A percentile compares a stretch with the other conserved stretches of the same genome.
phyloP scores from a whole-genome alignment of 192 early-diverging fungal genomes.

The Spinellus fusiger region DNA sequence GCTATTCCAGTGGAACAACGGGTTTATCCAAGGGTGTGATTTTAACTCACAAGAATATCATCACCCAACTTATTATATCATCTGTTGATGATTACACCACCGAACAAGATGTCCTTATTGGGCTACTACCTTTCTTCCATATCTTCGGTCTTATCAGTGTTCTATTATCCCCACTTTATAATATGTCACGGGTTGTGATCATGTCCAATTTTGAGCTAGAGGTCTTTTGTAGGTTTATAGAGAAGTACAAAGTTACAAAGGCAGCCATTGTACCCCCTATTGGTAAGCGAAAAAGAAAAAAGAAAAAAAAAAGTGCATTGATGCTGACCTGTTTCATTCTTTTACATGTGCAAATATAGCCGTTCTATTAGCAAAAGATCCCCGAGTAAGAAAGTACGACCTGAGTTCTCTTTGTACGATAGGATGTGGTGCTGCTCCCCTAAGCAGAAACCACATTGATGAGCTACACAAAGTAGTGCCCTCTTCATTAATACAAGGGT shows the following conservation, averaged over 20 bases:
- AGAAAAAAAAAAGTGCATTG: background rate
- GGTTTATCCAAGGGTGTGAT: conserved; percentile 80
- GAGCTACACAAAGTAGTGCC: conserved; percentile 42
- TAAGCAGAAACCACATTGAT: conserved; percentile 58
- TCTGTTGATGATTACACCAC: conserved; percentile 35
- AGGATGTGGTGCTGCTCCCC: conserved; percentile 77
- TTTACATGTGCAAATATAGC: conserved; percentile 21
- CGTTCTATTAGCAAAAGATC: conserved; percentile 70
- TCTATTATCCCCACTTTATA: conserved; percentile 24
- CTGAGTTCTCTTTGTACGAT: conserved; percentile 57
- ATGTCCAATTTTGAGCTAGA: conserved; percentile 73
- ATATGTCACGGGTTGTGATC: conserved; percentile 57
- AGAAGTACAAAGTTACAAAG: conserved; percentile 65
- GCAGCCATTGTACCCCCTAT: conserved; percentile 61
- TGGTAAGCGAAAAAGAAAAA: conserved; percentile 2
- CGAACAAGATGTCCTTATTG: conserved; percentile 31
- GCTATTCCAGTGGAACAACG: conserved; percentile 61
- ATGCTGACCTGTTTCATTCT: too few species aligned
- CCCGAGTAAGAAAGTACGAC: conserved; percentile 68
- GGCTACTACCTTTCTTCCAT: conserved; percentile 72
- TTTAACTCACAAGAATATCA: conserved; percentile 76
- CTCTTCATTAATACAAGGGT: conserved; percentile 47
- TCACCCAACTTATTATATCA: conserved; percentile 62
- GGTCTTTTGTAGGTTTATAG: conserved; percentile 54
- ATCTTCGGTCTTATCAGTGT: conserved; percentile 39